Evolutionary conservation across 2,329 filamentous ascomycete genomes (phyloP).

Genomic region (Dothistroma pini): DNA sequence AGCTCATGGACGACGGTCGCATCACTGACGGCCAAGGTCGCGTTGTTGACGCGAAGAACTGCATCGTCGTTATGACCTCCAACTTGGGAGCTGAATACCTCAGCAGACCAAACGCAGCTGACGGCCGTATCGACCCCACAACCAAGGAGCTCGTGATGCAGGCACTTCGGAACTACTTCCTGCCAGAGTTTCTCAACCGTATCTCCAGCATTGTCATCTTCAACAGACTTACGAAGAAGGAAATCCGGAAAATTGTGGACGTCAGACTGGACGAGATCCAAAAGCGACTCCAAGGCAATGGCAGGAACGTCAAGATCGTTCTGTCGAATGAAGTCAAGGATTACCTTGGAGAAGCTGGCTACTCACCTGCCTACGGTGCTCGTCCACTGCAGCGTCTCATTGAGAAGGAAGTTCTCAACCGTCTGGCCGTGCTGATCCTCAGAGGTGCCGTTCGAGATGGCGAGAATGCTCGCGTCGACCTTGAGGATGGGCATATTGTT

Average conservation of each 20-base stretch:
- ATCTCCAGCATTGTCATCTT: constrained; percentile 97
- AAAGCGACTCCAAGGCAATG: constrained; percentile 80
- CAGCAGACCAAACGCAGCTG: constrained; percentile 69
- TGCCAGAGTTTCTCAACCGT: constrained; percentile 97
- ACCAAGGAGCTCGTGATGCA: constrained; percentile 89
- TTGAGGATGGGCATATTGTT: constrained; percentile 73
- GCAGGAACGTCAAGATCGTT: constrained; percentile 79
- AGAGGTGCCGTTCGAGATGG: constrained; percentile 81
- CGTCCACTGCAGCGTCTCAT: constrained; percentile 84
- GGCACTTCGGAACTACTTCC: constrained; percentile 89
- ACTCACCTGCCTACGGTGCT: constrained; percentile 93
- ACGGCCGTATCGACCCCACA: constrained; percentile 79
- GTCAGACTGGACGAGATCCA: constrained; percentile 85
- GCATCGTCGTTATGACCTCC: constrained; percentile 98
- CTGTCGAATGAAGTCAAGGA: constrained; percentile 83
- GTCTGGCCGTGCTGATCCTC: constrained; percentile 84
- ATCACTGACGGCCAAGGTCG: constrained; percentile 98
- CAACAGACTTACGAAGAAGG: constrained; percentile 83
- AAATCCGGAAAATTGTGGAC: constrained; percentile 96
- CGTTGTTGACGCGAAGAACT: constrained; percentile 92
- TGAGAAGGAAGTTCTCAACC: constrained; percentile 95
- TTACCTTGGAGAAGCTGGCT: constrained; percentile 85
- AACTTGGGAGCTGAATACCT: constrained; percentile 95
- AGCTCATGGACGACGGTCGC: constrained; percentile 98
- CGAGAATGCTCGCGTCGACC: constrained; percentile 73